phyloP scores from a whole-genome alignment of 371 early-diverging fungal species.

The Thermomucor indicae-seudaticae region DNA sequence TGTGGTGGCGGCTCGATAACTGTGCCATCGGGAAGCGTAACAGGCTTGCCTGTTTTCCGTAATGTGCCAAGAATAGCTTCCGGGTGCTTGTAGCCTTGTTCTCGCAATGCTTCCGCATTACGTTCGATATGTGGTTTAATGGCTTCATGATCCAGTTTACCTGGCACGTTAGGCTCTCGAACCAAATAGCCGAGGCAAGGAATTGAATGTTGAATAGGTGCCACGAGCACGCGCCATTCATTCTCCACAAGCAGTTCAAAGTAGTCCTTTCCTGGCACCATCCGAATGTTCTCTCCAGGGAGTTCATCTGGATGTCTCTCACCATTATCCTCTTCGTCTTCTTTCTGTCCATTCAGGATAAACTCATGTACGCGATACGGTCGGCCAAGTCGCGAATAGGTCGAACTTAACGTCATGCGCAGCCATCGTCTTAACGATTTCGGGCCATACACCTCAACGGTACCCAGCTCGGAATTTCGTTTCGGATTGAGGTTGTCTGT shows the following conservation, averaged over 20 bases:
- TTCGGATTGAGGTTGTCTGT: slow-evolving; percentile 29
- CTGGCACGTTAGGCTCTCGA: slow-evolving; percentile 35
- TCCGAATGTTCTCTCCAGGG: slow-evolving; percentile 21
- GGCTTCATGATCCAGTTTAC: slow-evolving; percentile 33
- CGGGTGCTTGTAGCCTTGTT: slow-evolving; percentile 40
- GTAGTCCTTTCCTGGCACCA: too few species aligned
- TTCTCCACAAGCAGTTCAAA: slow-evolving; percentile 2
- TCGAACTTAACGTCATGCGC: slow-evolving; percentile 36
- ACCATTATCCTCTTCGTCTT: slow-evolving; percentile 5
- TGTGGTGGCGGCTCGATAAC: slow-evolving; percentile 27
- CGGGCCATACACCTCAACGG: slow-evolving; percentile 56
- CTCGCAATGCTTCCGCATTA: slow-evolving; percentile 29
- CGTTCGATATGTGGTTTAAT: slow-evolving; percentile 37
- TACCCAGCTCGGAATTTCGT: not conserved
- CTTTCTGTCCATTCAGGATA: slow-evolving; percentile 20
- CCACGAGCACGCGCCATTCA: slow-evolving; percentile 29
- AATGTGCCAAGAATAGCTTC: slow-evolving; percentile 39
- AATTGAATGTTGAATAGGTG: slow-evolving; percentile 48
- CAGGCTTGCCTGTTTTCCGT: slow-evolving; percentile 29
- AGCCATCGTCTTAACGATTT: slow-evolving; percentile 45
- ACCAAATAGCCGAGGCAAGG: slow-evolving; percentile 52
- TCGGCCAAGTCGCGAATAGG: slow-evolving; percentile 34
- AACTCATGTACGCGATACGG: slow-evolving; percentile 48
- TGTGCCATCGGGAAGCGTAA: slow-evolving; percentile 47
- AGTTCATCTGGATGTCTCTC: slow-evolving; percentile 40